Percentiles rank a stretch among this genome's conserved stretches.
phyloP scores from a whole-genome alignment of 352 stramenopile species.

The Pythium folliculosum region DNA sequence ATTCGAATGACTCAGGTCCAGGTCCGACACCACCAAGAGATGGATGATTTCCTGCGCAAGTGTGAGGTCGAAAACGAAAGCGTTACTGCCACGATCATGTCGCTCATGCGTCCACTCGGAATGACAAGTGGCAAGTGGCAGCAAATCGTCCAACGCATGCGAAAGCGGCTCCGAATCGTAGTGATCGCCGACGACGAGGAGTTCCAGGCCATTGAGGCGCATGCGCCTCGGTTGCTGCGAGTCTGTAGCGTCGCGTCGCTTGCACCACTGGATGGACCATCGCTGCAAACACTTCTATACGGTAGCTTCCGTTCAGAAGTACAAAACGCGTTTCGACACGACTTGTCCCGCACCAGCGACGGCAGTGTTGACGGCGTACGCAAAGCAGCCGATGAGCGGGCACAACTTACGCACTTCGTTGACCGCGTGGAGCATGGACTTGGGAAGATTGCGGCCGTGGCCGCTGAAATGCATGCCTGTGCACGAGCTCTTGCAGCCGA shows the following conservation, averaged over 20 bases:
- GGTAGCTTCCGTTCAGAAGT: slow-evolving; percentile 52
- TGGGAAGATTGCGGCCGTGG: slow-evolving; percentile 23
- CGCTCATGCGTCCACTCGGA: slow-evolving; percentile 63
- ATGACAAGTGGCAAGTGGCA: slow-evolving; percentile 76
- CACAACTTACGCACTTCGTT: slow-evolving; percentile 26
- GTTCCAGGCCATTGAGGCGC: slow-evolving; percentile 5
- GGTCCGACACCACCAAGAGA: slow-evolving; percentile 63
- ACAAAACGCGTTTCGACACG: slow-evolving; percentile 24
- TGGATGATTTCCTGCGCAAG: slow-evolving; percentile 52
- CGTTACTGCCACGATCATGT: slow-evolving; percentile 74
- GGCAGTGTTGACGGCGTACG: neutral
- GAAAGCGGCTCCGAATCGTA: slow-evolving; percentile 50
- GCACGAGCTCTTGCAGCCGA: slow-evolving; percentile 2
- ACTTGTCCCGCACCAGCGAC: neutral
- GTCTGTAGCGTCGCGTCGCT: slow-evolving; percentile 38
- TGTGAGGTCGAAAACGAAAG: slow-evolving; percentile 76
- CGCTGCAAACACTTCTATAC: slow-evolving; percentile 40
- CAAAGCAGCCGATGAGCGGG: slow-evolving; percentile 1
- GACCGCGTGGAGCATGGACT: slow-evolving; percentile 31
- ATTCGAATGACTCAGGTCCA: slow-evolving; percentile 37
- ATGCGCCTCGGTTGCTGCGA: slow-evolving; percentile 35
- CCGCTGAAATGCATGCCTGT: slow-evolving; percentile 30
- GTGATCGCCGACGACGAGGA: slow-evolving; percentile 41
- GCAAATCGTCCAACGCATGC: slow-evolving; percentile 56
- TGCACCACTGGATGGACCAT: slow-evolving; percentile 26